A percentile compares a stretch with the other conserved stretches of the same genome.
Conservation (phyloP, 2,329 filamentous ascomycete genomes). For the Gnomoniopsis sp. region DNA sequence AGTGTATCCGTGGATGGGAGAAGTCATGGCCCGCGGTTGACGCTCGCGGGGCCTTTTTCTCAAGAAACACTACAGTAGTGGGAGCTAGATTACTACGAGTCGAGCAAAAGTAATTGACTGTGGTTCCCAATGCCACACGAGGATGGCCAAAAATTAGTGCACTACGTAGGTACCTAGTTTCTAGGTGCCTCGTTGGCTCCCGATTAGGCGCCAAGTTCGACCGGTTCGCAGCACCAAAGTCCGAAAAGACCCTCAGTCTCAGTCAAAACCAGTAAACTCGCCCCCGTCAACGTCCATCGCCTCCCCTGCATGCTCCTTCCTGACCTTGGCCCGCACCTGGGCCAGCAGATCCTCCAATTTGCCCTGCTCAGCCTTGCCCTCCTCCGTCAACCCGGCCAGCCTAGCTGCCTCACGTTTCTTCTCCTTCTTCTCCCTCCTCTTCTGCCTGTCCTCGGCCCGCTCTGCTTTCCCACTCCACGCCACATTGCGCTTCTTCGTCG, state of each 20-base stretch:
- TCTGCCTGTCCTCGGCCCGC: slow-evolving; percentile 56
- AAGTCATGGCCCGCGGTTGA: slow-evolving; percentile 66
- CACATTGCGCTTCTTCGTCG: slow-evolving; percentile 59
- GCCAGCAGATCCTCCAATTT: slow-evolving; percentile 64
- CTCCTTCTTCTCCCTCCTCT: slow-evolving; percentile 32
- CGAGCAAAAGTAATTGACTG: too few relatives aligned
- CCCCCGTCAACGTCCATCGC: slow-evolving; percentile 28
- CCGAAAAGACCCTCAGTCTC: too few relatives aligned
- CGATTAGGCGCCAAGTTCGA: too few relatives aligned
- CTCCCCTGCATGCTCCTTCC: slow-evolving; percentile 33
- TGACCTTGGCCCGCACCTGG: slow-evolving; percentile 58
- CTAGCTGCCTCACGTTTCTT: slow-evolving; percentile 55
- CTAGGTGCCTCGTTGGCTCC: too few relatives aligned
- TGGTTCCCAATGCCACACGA: too few relatives aligned
- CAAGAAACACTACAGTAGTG: too few relatives aligned
- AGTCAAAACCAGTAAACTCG: slow-evolving; percentile 59
- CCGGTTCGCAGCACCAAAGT: too few relatives aligned
- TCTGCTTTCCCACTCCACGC: slow-evolving; percentile 73
- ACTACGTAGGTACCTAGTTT: too few relatives aligned
- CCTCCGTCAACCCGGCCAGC: slow-evolving; percentile 64
- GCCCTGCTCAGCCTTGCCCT: slow-evolving; percentile 60
- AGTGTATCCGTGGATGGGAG: slow-evolving; percentile 62
- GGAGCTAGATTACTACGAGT: too few relatives aligned
- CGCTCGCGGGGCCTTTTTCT: too few relatives aligned
- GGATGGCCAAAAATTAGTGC: too few relatives aligned